A percentile compares a stretch with the other conserved stretches of the same genome.
These are phyloP conservation scores for Penicillium verrucosum DNA, from an alignment of 2,329 filamentous ascomycete species.

Conservation along the genomic window DNA sequence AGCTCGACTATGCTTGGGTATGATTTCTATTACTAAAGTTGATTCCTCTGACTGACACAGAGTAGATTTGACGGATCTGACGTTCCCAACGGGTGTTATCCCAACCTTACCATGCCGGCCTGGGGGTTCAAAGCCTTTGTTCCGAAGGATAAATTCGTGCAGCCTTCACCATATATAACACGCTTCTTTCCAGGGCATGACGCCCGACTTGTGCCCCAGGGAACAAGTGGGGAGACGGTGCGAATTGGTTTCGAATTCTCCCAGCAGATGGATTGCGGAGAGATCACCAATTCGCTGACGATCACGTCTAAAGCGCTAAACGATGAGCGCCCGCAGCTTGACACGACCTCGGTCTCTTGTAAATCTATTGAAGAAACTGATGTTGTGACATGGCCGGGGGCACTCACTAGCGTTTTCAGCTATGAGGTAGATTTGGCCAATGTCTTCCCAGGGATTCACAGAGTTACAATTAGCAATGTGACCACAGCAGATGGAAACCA, in stretches of 20 bases:
- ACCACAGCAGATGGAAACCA: slow-evolving; percentile 38
- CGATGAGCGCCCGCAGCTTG: slow-evolving; percentile 41
- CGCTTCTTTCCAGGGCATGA: slow-evolving; percentile 47
- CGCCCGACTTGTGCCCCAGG: slow-evolving; percentile 21
- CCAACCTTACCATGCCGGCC: slow-evolving; percentile 45
- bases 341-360: slow-evolving; percentile 48
- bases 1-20: slow-evolving; percentile 48
- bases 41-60: slow-evolving; percentile 57
- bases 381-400: slow-evolving; percentile 57
- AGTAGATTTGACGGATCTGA: slow-evolving; percentile 58
- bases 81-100: slow-evolving; percentile 52
- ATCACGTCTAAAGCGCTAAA: slow-evolving; percentile 52
- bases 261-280: slow-evolving; percentile 58
- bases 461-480: slow-evolving; percentile 56
- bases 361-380: slow-evolving; percentile 34
- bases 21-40: slow-evolving; percentile 41
- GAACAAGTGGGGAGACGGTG: not conserved
- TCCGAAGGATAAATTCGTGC: slow-evolving; percentile 59
- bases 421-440: slow-evolving; percentile 5
- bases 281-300: slow-evolving; percentile 49
- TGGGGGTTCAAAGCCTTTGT: slow-evolving; percentile 55
- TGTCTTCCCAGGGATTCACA: slow-evolving; percentile 51
- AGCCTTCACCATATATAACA: slow-evolving; percentile 48
- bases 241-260: slow-evolving; percentile 53
- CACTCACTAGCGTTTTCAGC: slow-evolving; percentile 56